Percentiles rank a stretch among this genome's conserved stretches.
Evolutionary conservation across 2,329 filamentous ascomycete genomes (phyloP).

Genomic region (Trichophyton simii): DNA sequence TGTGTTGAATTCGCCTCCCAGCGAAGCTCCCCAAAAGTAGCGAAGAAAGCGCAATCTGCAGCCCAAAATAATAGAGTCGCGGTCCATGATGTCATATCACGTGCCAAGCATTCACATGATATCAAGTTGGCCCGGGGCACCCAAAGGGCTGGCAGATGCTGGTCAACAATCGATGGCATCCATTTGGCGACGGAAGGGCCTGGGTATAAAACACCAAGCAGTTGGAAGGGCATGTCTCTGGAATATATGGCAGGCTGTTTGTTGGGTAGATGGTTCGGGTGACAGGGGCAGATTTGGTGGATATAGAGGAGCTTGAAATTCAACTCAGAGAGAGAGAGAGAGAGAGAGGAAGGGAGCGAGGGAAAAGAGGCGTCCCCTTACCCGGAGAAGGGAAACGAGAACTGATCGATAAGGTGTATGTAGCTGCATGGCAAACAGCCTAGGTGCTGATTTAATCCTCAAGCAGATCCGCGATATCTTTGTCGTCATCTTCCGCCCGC

Average conservation of each 20-base stretch:
- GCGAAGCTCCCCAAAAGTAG: neutral
- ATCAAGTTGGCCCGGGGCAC: neutral
- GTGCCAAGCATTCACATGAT: neutral
- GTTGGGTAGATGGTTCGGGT: too few species aligned
- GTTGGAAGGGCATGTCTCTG: neutral
- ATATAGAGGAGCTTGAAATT: too few species aligned
- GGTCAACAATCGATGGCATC: too few species aligned
- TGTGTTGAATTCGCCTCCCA: neutral
- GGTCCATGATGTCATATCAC: neutral
- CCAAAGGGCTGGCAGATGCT: neutral
- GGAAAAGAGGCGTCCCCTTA: too few species aligned
- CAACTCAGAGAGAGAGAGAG: neutral
- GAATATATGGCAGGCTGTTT: too few species aligned
- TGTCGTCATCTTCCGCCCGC: slow-evolving; percentile 56
- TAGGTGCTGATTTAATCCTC: slow-evolving; percentile 36
- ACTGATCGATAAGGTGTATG: neutral
- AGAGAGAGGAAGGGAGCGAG: neutral
- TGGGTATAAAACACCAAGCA: too few species aligned
- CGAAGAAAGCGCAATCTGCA: neutral
- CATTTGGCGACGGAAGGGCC: too few species aligned
- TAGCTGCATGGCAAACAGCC: neutral
- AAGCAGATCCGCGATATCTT: slow-evolving; percentile 62
- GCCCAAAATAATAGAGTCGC: neutral
- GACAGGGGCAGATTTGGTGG: too few species aligned
- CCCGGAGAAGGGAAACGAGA: neutral